Conservation (phyloP, 768 basidiomycete genomes). For the Hirschioporus abietinus region DNA sequence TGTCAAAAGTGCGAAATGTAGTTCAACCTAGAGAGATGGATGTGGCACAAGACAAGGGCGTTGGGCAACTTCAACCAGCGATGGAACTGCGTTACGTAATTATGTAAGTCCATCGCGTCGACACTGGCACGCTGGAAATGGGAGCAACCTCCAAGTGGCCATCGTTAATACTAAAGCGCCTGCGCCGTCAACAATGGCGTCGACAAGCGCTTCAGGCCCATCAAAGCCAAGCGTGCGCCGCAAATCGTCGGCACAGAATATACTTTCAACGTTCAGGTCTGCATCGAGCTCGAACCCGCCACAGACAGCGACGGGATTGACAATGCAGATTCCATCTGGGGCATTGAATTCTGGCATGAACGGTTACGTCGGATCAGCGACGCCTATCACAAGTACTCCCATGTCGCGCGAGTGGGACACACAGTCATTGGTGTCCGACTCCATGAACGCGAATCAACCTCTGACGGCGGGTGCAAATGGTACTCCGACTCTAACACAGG, state of each 20-base stretch:
- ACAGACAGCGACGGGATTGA: neutral
- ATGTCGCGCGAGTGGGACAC: slow-evolving; percentile 63
- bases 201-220: slow-evolving; percentile 13
- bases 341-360: slow-evolving; percentile 6
- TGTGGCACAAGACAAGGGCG: slow-evolving; percentile 2
- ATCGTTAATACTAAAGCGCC: slow-evolving; percentile 6
- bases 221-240: slow-evolving; percentile 66
- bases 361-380: slow-evolving; percentile 10
- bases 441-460: slow-evolving; percentile 16
- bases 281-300: slow-evolving; percentile 6
- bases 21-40: slow-evolving; percentile 7
- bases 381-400: slow-evolving; percentile 31
- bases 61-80: neutral
- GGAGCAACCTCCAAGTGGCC: neutral
- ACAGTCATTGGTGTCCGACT: slow-evolving; percentile 56
- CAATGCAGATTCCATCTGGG: slow-evolving; percentile 6
- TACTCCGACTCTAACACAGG: slow-evolving; percentile 34
- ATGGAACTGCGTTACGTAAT: slow-evolving; percentile 1
- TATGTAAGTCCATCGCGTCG: slow-evolving; percentile 1
- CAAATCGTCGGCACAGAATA: slow-evolving; percentile 82
- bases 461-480: slow-evolving; percentile 9
- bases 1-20: neutral
- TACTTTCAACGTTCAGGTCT: slow-evolving; percentile 69
- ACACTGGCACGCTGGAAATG: neutral
- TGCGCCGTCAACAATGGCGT: slow-evolving; percentile 23